Evolutionary conservation across 2,329 filamentous ascomycete genomes (phyloP).

Genomic region (Apiospora kogelbergensis): DNA sequence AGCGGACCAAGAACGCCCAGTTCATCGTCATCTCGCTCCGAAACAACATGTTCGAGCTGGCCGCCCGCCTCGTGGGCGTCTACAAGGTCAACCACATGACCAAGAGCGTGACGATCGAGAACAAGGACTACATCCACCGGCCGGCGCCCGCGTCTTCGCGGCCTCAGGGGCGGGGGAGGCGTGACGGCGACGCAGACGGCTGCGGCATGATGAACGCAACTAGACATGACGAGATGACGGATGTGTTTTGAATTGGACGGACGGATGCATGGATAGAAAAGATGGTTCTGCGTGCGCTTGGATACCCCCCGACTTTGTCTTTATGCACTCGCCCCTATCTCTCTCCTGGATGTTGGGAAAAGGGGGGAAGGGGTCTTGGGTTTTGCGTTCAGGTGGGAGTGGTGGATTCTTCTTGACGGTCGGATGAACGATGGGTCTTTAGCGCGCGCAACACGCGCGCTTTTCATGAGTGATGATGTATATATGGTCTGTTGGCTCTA

Average conservation of each 20-base stretch:
- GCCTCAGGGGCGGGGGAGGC: neutral
- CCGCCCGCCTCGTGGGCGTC: constrained; percentile 90
- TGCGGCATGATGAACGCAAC: neutral
- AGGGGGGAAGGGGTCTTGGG: neutral
- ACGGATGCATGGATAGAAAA: too few relatives aligned
- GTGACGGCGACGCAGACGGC: neutral
- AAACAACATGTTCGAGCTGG: constrained; percentile 99
- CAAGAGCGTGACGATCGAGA: constrained; percentile 88
- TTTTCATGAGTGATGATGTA: neutral
- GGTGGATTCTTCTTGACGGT: neutral
- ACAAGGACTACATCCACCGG: constrained; percentile 67
- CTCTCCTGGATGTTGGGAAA: neutral
- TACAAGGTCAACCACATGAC: constrained; percentile 99
- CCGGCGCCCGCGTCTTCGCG: neutral
- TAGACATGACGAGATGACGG: neutral
- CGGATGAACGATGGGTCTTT: neutral
- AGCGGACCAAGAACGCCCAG: constrained; percentile 97
- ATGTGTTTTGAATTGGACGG: too few relatives aligned
- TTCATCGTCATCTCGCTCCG: constrained; percentile 97
- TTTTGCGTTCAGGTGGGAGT: neutral
- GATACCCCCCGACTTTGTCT: constrained; percentile 3
- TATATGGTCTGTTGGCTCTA: neutral
- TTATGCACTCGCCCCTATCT: neutral
- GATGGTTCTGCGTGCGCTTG: neutral
- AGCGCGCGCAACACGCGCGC: neutral